Percentiles rank a stretch among this genome's conserved stretches.
These are phyloP conservation scores for Thinopyrum elongatum DNA, from an alignment of 176 grass and related monocot species.

Conservation along the genomic window DNA sequence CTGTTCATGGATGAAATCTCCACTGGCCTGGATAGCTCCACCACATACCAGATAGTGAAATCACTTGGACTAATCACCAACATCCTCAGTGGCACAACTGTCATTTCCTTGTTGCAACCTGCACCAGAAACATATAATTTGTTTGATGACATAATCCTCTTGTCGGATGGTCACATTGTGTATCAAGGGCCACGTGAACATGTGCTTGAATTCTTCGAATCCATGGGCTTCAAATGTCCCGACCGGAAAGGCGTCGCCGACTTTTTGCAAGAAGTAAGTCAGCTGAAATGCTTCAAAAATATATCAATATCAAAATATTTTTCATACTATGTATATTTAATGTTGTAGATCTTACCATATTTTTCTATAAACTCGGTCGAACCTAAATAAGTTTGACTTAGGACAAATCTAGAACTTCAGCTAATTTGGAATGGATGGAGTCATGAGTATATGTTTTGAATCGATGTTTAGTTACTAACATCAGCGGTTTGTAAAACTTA, in stretches of 20 bases:
- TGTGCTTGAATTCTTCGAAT: constrained; percentile 68
- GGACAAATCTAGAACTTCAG: too few relatives aligned
- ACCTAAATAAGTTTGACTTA: too few relatives aligned
- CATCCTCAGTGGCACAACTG: constrained; percentile 53
- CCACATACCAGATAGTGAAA: constrained; percentile 66
- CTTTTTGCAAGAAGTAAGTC: constrained; percentile 66
- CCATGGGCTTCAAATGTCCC: constrained; percentile 62
- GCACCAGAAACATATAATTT: constrained; percentile 62
- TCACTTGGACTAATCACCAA: constrained; percentile 49
- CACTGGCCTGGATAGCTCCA: constrained; percentile 68
- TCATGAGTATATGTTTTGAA: neutral
- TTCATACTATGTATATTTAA: too few relatives aligned
- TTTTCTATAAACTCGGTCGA: too few relatives aligned
- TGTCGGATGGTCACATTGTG: constrained; percentile 65
- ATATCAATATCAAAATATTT: too few relatives aligned
- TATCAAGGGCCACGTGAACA: constrained; percentile 64
- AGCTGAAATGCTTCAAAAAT: neutral
- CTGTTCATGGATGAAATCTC: constrained; percentile 81
- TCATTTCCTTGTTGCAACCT: constrained; percentile 62
- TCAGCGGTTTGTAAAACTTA: neutral
- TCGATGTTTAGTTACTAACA: neutral
- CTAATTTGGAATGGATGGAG: too few relatives aligned
- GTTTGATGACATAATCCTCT: constrained; percentile 64
- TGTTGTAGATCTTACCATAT: too few relatives aligned
- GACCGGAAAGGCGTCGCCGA: constrained; percentile 60